Evolutionary conservation across 2,329 filamentous ascomycete species (phyloP), one percentile per base, ranked within the genome.

Genomic region (Annulohypoxylon truncatum): DNA sequence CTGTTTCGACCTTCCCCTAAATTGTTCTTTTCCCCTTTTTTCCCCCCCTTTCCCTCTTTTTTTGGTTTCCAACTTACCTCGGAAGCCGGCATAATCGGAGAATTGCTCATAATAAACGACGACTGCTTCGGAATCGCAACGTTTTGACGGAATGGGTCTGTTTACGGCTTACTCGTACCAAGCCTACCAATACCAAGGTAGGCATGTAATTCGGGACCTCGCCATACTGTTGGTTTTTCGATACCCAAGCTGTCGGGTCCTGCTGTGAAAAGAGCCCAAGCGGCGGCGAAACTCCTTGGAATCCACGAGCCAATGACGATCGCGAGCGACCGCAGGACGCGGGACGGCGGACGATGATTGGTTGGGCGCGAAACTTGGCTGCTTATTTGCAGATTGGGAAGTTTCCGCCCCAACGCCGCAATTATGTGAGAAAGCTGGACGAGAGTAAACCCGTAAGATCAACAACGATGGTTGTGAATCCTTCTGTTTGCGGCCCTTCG

Each of bases 391-490:
- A 44, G 60, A 64, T 56, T 31, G 40, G 26, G 20, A 33, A 44
- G n/a, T 62, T 38, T 47, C 46, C 15, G 65, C 61, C 65, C 65
- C 65, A 61, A 65, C 55, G 65, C 61, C 47, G 44, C 57, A 67
- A 18, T 48, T 15, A 31, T 35, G 48, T 20, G 35, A 33, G 61
- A 51, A 40, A 38, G 26, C 64, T 61, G 44, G 52, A 33, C 22
- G 38, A 46, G 13, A 46, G 13, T 42, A 40, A 47, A 38, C 5
- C 5, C 35, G n/a, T 40, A 26, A 13, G 40, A 54, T 38, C 31
- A 29, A 29, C 15, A 28, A 15, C 31, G 50, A 54, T 26, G 58
- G 24, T 9, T 29, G 22, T 4, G 35, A 44, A 42, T 35, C 47
- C 22, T n/a, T 20, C 31, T 47, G 28, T 47, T 42, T 42, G 40